These are phyloP conservation scores for Emmonsiellopsis sp. DNA, from an alignment of 2,329 filamentous ascomycete genomes.

Conservation along the genomic window DNA sequence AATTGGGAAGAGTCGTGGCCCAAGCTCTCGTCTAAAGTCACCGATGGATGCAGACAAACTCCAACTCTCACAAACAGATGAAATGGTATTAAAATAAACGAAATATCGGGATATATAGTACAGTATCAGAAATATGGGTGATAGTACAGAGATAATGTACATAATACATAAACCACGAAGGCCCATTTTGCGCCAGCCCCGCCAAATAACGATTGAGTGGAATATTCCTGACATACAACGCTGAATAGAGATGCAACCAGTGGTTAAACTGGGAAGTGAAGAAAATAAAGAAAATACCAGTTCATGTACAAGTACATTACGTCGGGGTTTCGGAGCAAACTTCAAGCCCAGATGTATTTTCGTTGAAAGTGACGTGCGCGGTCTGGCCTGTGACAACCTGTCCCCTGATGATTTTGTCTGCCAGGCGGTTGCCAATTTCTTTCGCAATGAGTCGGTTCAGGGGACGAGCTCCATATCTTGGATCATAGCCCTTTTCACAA, in stretches of 20 bases:
- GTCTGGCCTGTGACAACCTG: constrained; percentile 66
- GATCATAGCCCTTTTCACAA: constrained; percentile 81
- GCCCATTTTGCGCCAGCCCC: neutral
- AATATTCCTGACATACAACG: neutral
- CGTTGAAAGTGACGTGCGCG: constrained; percentile 60
- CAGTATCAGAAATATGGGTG: neutral
- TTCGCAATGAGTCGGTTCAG: constrained; percentile 84
- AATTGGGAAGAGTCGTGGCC: neutral
- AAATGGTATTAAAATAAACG: neutral
- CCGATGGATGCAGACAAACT: neutral
- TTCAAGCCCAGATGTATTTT: constrained; percentile 50
- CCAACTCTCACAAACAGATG: neutral
- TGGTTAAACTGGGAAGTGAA: neutral
- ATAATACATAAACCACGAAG: neutral
- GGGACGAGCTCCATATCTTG: constrained; percentile 81
- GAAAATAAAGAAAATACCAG: neutral
- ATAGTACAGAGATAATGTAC: neutral
- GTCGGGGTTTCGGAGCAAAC: constrained; percentile 28
- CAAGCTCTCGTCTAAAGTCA: no score
- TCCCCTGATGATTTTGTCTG: constrained; percentile 85
- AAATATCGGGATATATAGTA: neutral
- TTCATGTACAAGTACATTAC: neutral
- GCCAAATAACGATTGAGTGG: neutral
- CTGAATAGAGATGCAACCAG: neutral
- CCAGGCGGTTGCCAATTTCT: constrained; percentile 79